A percentile compares a stretch with the other conserved stretches of the same genome.
Evolutionary conservation across 1,284 basidiomycete species (phyloP).

Genomic region (Ustilago nuda): DNA sequence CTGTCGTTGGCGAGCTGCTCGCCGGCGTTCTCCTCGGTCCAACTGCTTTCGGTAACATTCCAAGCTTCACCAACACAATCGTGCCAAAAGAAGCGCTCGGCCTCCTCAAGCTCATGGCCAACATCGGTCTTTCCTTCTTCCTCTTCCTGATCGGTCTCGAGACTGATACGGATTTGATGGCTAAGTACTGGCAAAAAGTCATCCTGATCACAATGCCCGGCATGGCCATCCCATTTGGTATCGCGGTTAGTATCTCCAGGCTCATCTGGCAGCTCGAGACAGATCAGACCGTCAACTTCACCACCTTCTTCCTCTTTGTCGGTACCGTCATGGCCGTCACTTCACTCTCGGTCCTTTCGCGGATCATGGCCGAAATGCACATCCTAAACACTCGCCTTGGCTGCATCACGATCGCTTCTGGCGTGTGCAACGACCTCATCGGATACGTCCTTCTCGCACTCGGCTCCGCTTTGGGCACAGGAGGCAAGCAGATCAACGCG

Average conservation of each 20-base stretch:
- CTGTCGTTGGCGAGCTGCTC: conserved; percentile 53
- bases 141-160: conserved; percentile 59
- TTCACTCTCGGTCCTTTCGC: conserved; percentile 46
- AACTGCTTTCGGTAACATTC: conserved; percentile 54
- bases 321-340: conserved; percentile 62
- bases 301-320: conserved; percentile 60
- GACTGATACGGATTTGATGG: conserved; percentile 60
- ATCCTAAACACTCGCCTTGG: conserved; percentile 55
- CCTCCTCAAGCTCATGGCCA: conserved; percentile 50
- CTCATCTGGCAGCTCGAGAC: conserved; percentile 51
- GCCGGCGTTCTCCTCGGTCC: conserved; percentile 55
- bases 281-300: conserved; percentile 50
- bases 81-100: conserved; percentile 37
- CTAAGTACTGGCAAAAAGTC: conserved; percentile 52
- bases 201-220: conserved; percentile 55
- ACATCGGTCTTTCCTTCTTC: conserved; percentile 53
- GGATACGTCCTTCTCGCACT: conserved; percentile 56
- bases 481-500: conserved; percentile 51
- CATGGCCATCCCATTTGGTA: conserved; percentile 59
- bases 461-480: conserved; percentile 39
- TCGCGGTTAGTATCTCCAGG: conserved; percentile 54
- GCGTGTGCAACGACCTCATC: conserved; percentile 58
- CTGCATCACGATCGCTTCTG: conserved; percentile 52
- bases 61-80: conserved; percentile 51
- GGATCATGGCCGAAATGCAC: conserved; percentile 58